phyloP scores from a whole-genome alignment of 2,329 filamentous ascomycete genomes.

The Cytospora chrysosperma region DNA sequence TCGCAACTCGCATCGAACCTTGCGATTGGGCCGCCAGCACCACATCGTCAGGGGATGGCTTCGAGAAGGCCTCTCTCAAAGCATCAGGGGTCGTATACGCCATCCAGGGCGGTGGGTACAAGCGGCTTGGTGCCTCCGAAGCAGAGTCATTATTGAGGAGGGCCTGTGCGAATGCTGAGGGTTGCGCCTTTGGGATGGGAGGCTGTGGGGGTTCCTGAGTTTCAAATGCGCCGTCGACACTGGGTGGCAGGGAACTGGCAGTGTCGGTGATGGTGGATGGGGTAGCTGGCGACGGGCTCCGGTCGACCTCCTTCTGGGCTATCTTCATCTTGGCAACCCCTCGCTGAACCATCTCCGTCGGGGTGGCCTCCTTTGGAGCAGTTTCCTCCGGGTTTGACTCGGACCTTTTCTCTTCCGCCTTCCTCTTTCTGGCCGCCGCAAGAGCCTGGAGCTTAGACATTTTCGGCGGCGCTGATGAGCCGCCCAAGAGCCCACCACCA shows the following conservation, averaged over 20 bases:
- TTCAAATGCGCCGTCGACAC: conserved; percentile 4
- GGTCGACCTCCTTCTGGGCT: not conserved
- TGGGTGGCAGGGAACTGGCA: not conserved
- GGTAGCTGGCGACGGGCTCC: not conserved
- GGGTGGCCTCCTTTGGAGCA: not conserved
- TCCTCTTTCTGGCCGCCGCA: conserved; percentile 82
- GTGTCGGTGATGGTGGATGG: not conserved
- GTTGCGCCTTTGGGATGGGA: conserved; percentile 30
- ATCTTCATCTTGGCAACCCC: not conserved
- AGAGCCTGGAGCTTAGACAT: conserved; percentile 89
- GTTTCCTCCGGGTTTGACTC: conserved; percentile 5
- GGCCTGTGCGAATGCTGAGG: conserved; percentile 58
- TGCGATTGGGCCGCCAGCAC: conserved; percentile 84
- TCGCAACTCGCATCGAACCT: conserved; percentile 66
- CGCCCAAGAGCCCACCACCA: conserved; percentile 73
- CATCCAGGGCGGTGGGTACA: conserved; percentile 50
- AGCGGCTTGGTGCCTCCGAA: conserved; percentile 27
- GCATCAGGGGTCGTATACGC: conserved; percentile 43
- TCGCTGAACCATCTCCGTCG: not conserved
- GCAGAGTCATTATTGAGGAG: conserved; percentile 45
- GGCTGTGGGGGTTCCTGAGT: not conserved
- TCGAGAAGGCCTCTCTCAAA: conserved; percentile 67
- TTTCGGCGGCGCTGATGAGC: conserved; percentile 64
- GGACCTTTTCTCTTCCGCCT: conserved; percentile 61
- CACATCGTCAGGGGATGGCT: conserved; percentile 88